Percentiles rank a stretch among this genome's conserved stretches.
These are phyloP conservation scores for Viola odorata DNA, from an alignment of 345 rosid species.

Conservation along the genomic window DNA sequence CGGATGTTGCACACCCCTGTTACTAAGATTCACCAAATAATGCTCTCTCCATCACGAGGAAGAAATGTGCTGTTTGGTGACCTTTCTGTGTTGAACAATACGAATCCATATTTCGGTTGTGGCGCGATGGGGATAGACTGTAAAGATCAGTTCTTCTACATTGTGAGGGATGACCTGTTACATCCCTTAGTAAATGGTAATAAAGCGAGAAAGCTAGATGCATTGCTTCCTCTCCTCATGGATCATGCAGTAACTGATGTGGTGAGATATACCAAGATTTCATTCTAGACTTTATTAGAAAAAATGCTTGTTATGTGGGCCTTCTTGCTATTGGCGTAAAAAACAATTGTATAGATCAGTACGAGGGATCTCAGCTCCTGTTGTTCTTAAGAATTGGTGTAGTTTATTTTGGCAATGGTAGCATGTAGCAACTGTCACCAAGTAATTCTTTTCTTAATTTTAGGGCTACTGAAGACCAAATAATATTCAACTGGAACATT, in stretches of 20 bases:
- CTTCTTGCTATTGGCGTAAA: neutral
- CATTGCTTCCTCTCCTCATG: conserved; percentile 56
- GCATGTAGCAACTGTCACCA: neutral
- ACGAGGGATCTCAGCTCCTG: neutral
- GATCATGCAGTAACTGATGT: conserved; percentile 65
- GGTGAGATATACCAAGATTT: conserved; percentile 39
- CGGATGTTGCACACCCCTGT: conserved; percentile 64
- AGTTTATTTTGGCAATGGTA: neutral
- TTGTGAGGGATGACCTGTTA: conserved; percentile 83
- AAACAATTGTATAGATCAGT: neutral
- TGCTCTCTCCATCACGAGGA: conserved; percentile 26
- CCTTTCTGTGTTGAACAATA: conserved; percentile 32
- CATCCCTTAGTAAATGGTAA: conserved; percentile 89
- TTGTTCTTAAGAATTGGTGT: too few relatives aligned
- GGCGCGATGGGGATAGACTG: conserved; percentile 14
- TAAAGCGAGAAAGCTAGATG: conserved; percentile 89
- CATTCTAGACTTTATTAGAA: neutral
- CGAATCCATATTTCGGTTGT: conserved; percentile 40
- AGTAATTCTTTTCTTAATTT: conserved; percentile 6
- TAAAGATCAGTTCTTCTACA: conserved; percentile 46
- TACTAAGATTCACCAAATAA: conserved; percentile 52
- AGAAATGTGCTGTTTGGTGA: conserved; percentile 19
- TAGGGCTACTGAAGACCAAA: conserved; percentile 11
- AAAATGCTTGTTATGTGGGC: neutral
- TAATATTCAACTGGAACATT: conserved; percentile 30